These are phyloP conservation scores for Populus hybrid DNA, from an alignment of 441 rosid species.

Conservation along the genomic window DNA sequence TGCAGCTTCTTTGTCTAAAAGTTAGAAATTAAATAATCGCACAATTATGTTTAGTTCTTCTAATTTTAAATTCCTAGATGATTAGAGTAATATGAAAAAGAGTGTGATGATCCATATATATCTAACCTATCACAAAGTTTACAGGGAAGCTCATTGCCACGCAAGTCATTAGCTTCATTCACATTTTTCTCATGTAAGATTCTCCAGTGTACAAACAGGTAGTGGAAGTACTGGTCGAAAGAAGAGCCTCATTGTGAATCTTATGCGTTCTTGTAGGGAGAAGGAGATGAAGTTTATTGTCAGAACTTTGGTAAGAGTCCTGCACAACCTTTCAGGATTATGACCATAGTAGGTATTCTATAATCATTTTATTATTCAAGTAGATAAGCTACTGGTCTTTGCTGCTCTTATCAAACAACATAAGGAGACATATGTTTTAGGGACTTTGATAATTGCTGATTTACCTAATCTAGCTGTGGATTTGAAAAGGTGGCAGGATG, in stretches of 20 bases:
- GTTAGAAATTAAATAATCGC: not conserved
- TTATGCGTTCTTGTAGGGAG: constrained; percentile 81
- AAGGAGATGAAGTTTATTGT: constrained; percentile 86
- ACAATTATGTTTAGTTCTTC: too few species aligned
- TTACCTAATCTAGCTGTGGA: not conserved
- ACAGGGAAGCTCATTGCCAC: not conserved
- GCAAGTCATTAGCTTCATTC: constrained; percentile 1
- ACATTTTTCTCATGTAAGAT: constrained; percentile 31
- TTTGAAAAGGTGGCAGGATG: not conserved
- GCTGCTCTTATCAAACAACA: not conserved
- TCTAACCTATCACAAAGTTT: not conserved
- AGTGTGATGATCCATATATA: not conserved
- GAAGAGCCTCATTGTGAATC: constrained; percentile 73
- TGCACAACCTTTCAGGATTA: not conserved
- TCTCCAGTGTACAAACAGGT: constrained; percentile 78
- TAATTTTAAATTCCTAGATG: too few species aligned
- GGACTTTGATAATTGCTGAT: not conserved
- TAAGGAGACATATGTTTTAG: not conserved
- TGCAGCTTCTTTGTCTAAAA: not conserved
- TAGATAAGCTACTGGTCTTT: not conserved
- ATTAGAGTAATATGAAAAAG: too few species aligned
- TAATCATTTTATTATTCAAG: not conserved
- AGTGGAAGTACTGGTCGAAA: constrained; percentile 68
- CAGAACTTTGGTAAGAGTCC: constrained; percentile 68
- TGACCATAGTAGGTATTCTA: not conserved